Base-by-base conservation (phyloP, 2,329 filamentous ascomycete genomes). In the Thielaviopsis musarum region DNA sequence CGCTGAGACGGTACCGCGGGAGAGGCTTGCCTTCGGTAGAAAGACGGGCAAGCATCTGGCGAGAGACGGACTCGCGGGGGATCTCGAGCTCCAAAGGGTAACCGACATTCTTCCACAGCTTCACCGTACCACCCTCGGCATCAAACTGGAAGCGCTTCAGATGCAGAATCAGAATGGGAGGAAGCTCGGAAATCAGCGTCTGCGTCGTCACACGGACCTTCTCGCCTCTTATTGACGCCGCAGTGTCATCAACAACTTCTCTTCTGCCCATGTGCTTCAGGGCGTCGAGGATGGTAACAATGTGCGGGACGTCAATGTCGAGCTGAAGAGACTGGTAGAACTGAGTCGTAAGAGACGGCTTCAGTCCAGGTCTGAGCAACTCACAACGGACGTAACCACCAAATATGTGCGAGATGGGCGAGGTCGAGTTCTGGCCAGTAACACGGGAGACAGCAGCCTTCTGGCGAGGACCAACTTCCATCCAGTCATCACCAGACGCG, bases 131-230 rank as follows among this genome's bases (percentile, higher is more conserved):
- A 52, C 85, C 87, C 61, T 85, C 81, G 62, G 84, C 88, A 66
- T 97, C 90, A 66, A 95, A 97, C 66, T 96, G 89, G 77, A 98
- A 98, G 52, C 93, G 88, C 74, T 98, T 98, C 51, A 98, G 78
- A 68, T 98, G 93, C 9, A 98, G 79, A 58, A 97, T 95, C 13
- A 98, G 79, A 3, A 97, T 88, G 0, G 90, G 88, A 0, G 93
- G 93, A 17, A 97, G 76, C 1, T 83, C 88, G 66, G 97, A 91
- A 63, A 98, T 95, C 65, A 94, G 90, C 2, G 95, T 84, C 70
- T 97, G 93, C 73, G 97, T 98, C 34, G 88, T 95, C 1, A 89
- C 90, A 26, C 81, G 80, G 28, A 85, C 83, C 65, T 85, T 84
- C 57, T 84, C 82, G 30, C 90, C 90, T 56, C 87, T 84, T 52